Base-by-base conservation (phyloP, 768 basidiomycete species). In the Suillus subaureus region DNA sequence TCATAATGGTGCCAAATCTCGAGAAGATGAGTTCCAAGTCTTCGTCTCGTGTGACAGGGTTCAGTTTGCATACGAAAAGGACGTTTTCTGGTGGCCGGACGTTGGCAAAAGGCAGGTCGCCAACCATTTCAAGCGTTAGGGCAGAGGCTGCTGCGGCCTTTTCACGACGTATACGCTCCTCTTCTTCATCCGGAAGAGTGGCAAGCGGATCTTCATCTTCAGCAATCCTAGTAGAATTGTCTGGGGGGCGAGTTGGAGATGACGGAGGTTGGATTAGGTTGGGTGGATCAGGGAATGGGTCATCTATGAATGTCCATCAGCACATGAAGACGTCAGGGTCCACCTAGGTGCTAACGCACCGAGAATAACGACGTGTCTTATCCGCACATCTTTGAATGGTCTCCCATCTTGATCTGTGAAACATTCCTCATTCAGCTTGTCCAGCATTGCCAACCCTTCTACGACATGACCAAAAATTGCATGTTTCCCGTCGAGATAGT, bases 1-100 rank as follows among this genome's bases (percentile, higher is more conserved):
- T 96, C 87, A 98, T 90, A 73, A 99, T 97, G 37, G 85, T 84
- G 9, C 97, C 97, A 71, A 98, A 99, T 35, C 97, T 84, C 40
- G 94, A 96, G 74, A 99, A 99, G 63, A 99, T 99, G 47, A 99
- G 86, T 75, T 99, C 97, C 56, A 99, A 81, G 78, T 99, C 97
- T 74, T 99, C 97, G 72, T 96, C 94, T 58, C 91, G 84, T 33
- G 97, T 99, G 23, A 97, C 96, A 26, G 93, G 87, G 73, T 99
- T 99, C 69, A 99, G 86, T 74, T 99, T 99, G 88, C 97, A 99
- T 12, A 99, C 96, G 77, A 99, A 99, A 15, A 99, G 79, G 33
- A 99, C 96, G 76, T 99, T 99, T 79, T 99, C 97, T 0, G 97
- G 97, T 0, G 97, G 97, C 52, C 96, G 88, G 52, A 99, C 96